A percentile compares a stretch with the other conserved stretches of the same genome.
These are phyloP conservation scores for Suhomyces choctaworum DNA, from an alignment of 1,139 yeast genomes.

Conservation along the genomic window DNA sequence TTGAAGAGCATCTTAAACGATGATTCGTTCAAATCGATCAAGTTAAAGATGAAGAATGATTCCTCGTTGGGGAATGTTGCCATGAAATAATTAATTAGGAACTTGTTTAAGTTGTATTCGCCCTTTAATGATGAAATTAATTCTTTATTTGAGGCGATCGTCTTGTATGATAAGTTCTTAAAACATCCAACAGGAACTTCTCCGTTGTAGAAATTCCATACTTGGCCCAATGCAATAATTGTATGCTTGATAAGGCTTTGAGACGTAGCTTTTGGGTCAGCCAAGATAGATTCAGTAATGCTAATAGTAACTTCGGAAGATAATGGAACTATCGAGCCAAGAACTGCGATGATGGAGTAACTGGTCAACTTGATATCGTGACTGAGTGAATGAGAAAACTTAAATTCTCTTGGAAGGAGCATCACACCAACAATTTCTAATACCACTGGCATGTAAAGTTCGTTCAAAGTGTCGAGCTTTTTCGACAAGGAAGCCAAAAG, in stretches of 20 bases:
- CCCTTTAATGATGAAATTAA: conserved; percentile 20
- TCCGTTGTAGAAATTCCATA: conserved; percentile 37
- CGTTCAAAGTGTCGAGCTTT: conserved; percentile 31
- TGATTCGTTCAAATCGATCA: conserved; percentile 23
- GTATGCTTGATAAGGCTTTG: conserved; percentile 31
- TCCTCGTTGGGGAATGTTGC: conserved; percentile 21
- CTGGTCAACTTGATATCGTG: conserved; percentile 79
- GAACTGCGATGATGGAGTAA: conserved; percentile 76
- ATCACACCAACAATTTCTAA: conserved; percentile 59
- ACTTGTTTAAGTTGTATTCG: conserved; percentile 35
- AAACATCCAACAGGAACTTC: conserved; percentile 22
- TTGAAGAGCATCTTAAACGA: conserved; percentile 25
- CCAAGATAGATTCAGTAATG: conserved; percentile 65
- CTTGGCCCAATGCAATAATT: conserved; percentile 42
- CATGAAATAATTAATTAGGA: conserved; percentile 31
- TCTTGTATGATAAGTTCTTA: conserved; percentile 16
- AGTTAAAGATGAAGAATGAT: conserved; percentile 24
- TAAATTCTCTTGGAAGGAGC: conserved; percentile 33
- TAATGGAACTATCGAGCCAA: conserved; percentile 71
- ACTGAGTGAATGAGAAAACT: conserved; percentile 34
- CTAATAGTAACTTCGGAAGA: conserved; percentile 64
- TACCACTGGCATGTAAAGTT: conserved; percentile 49
- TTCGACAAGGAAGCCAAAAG: conserved; percentile 41
- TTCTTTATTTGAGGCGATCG: conserved; percentile 18
- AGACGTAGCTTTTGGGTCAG: conserved; percentile 27